Evolutionary conservation across 192 early-diverging fungal genomes (phyloP).

Genomic region (Glomus cerebriforme): DNA sequence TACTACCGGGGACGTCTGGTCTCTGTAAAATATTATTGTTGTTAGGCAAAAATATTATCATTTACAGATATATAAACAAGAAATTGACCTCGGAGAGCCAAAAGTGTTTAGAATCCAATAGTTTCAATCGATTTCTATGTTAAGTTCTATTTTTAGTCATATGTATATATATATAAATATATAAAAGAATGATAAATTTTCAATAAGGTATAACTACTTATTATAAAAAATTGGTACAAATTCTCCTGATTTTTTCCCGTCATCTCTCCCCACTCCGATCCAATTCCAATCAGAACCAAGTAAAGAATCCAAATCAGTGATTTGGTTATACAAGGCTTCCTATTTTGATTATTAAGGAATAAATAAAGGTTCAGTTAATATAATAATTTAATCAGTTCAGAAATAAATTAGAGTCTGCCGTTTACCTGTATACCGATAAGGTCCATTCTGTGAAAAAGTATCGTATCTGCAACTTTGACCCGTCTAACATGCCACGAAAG

Average conservation of each 20-base stretch:
- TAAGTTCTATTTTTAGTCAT: no score
- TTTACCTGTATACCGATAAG: constrained; percentile 42
- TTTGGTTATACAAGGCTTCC: constrained; percentile 42
- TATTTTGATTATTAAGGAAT: constrained; percentile 14
- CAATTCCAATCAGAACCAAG: constrained; percentile 37
- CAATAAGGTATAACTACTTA: constrained; percentile 24
- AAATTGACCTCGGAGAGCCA: constrained; percentile 42
- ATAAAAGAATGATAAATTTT: background rate
- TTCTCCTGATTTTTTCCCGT: constrained; percentile 39
- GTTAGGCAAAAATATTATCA: background rate
- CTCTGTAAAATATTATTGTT: constrained; percentile 20
- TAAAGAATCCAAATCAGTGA: constrained; percentile 35
- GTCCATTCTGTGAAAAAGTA: constrained; percentile 39
- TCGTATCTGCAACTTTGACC: constrained; percentile 39
- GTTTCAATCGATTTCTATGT: constrained; percentile 24
- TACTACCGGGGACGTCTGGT: constrained; percentile 39
- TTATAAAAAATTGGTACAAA: constrained; percentile 46
- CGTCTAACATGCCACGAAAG: constrained; percentile 42
- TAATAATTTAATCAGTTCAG: background rate
- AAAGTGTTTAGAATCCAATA: constrained; percentile 10
- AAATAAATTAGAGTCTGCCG: background rate
- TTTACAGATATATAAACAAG: background rate
- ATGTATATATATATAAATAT: no score
- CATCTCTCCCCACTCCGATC: constrained; percentile 39
- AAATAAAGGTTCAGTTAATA: background rate